A percentile compares a stretch with the other conserved stretches of the same genome.
Conservation (phyloP, 208 protist genomes). For the Vickermania spadyakhi region DNA sequence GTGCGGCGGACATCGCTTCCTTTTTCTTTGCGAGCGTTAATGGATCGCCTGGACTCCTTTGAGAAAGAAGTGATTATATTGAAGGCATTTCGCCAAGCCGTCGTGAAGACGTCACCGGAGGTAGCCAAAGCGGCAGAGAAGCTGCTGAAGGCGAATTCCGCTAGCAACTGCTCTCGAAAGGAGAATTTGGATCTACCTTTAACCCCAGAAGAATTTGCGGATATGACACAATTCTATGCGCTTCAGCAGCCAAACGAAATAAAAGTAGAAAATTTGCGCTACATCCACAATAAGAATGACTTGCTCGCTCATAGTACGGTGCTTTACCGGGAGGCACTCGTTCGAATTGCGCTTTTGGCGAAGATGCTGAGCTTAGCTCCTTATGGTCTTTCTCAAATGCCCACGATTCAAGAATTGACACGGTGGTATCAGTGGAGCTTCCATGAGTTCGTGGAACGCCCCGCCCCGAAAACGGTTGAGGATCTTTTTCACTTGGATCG, state of each 20-base stretch:
- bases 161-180: slow-evolving; percentile 5
- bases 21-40: slow-evolving; percentile 14
- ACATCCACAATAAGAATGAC: slow-evolving; percentile 35
- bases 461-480: slow-evolving; percentile 19
- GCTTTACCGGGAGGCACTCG: slow-evolving; percentile 48
- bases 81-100: slow-evolving; percentile 56
- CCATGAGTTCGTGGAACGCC: slow-evolving; percentile 46
- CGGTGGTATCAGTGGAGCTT: slow-evolving; percentile 70
- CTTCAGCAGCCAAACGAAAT: slow-evolving; percentile 30
- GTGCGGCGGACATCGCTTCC: too few relatives aligned
- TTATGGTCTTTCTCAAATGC: slow-evolving; percentile 65
- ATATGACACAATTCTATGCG: slow-evolving; percentile 67
- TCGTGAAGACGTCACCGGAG: slow-evolving; percentile 41
- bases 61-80: slow-evolving; percentile 68
- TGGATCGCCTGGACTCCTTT: slow-evolving; percentile 54
- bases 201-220: slow-evolving; percentile 53
- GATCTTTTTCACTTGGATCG: slow-evolving; percentile 32
- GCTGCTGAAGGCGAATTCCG: slow-evolving; percentile 4
- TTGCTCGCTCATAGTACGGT: slow-evolving; percentile 28
- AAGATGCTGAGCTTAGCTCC: slow-evolving; percentile 37
- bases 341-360: slow-evolving; percentile 36
- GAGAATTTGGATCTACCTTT: slow-evolving; percentile 31
- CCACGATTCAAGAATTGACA: slow-evolving; percentile 49
- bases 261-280: slow-evolving; percentile 32
- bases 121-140: slow-evolving; percentile 29